Conservation (phyloP, 2,329 filamentous ascomycete genomes). For the Fusarium solani-melongenae region DNA sequence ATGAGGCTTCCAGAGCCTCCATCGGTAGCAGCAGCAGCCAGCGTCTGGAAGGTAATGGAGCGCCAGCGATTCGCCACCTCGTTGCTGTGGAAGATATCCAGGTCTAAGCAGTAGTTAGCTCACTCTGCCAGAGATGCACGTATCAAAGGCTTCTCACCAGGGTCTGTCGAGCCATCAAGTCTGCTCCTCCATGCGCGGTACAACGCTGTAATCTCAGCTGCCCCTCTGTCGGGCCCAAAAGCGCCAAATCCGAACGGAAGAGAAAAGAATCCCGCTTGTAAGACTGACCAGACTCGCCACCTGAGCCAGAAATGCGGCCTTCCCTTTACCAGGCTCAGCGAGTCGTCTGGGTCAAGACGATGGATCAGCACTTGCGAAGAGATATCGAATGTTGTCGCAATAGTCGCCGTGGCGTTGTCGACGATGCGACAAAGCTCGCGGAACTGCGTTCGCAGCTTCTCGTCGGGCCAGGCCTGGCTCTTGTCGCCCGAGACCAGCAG, state of each 20-base stretch:
- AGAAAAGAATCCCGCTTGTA: not conserved
- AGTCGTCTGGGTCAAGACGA: not conserved
- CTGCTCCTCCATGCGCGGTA: not conserved
- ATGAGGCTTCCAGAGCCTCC: not conserved
- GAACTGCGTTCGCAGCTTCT: not conserved
- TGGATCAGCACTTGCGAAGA: not conserved
- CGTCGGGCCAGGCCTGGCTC: not conserved
- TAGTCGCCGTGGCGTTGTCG: not conserved
- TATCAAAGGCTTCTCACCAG: not conserved
- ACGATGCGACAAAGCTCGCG: not conserved
- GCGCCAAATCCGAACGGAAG: constrained; percentile 2
- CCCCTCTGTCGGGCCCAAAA: not conserved
- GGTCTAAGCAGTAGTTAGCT: not conserved
- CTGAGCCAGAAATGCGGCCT: not conserved
- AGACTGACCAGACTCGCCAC: not conserved
- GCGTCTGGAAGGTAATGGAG: not conserved
- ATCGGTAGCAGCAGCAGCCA: not conserved
- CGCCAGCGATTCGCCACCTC: not conserved
- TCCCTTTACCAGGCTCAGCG: not conserved
- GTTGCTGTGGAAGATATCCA: not conserved
- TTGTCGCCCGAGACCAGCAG: not conserved
- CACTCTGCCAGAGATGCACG: not conserved
- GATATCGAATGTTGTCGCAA: not conserved
- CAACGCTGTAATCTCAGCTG: not conserved
- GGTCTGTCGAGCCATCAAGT: not conserved